Percentiles rank a stretch among this genome's conserved stretches.
Conservation (phyloP, 129 eudicot genomes). For the Smallanthus sonchifolius region DNA sequence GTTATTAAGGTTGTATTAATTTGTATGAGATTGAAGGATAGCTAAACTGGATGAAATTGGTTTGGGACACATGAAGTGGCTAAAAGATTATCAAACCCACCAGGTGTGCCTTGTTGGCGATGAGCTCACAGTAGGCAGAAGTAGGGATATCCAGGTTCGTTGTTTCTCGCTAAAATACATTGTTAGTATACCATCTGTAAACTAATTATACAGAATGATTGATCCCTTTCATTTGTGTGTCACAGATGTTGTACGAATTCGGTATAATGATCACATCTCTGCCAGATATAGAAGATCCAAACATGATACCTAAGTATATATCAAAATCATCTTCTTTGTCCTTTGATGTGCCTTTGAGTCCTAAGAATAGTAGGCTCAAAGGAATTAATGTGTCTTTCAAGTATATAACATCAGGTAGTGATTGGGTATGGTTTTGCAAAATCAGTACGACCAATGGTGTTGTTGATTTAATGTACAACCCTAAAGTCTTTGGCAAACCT, state of each 20-base stretch:
- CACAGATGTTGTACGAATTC: constrained; percentile 30
- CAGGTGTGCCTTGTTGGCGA: constrained; percentile 24
- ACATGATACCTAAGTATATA: background rate
- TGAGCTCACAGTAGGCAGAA: constrained; percentile 21
- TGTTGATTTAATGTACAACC: constrained; percentile 27
- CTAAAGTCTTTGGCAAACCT: constrained; percentile 28
- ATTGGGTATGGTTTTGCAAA: constrained; percentile 19
- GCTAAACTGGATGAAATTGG: constrained; percentile 11
- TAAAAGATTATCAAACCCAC: constrained; percentile 22
- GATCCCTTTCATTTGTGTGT: background rate
- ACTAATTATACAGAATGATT: background rate
- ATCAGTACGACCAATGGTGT: background rate
- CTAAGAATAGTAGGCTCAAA: constrained; percentile 14
- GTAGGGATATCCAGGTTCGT: constrained; percentile 10
- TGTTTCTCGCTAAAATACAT: background rate
- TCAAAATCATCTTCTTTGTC: constrained; percentile 14
- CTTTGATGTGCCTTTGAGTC: constrained; percentile 25
- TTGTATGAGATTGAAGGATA: constrained; percentile 25
- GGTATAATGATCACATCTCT: constrained; percentile 24
- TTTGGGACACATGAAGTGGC: constrained; percentile 24
- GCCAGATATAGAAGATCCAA: constrained; percentile 6
- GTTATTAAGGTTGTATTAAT: constrained; percentile 17
- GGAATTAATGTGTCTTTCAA: constrained; percentile 15
- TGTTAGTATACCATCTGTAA: background rate
- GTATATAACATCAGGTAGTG: constrained; percentile 4